Evolutionary conservation across 345 rosid species (phyloP), one percentile per base, ranked within the genome.

Genomic region (Eutrema heterophyllum): DNA sequence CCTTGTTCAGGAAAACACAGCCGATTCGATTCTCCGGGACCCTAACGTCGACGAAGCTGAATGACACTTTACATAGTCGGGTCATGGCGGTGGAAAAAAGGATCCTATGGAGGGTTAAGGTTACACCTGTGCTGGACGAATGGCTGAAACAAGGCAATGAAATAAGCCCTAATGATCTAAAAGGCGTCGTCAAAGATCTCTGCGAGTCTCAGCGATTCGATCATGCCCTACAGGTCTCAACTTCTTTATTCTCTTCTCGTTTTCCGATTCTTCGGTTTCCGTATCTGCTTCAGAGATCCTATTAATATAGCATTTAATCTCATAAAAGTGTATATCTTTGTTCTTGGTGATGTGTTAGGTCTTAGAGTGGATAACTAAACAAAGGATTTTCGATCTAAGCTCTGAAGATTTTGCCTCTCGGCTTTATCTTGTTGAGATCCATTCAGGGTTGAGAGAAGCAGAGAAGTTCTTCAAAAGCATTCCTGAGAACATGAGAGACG

Each of bases 381-480:
- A 38, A 66, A 26, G 24, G 21, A 15, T 9, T 5, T 51, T 38
- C 9, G 24, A 50, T 29, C 49, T 39, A 51, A 67, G 38, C 71
- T 4, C 61, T 38, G 49, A 67, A 67, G 46, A 66, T 66, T 36
- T 52, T 52, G 60, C 71, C n/a, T 9, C 29, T 27, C 50, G 50
- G 61, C 60, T 67, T 38, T 67, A 52, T 52, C 71, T 52, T n/a
- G 58, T 67, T 52, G 71, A 67, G 39, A 39, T 67, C 26, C 10
- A 29, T 50, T 50, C 70, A 49, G 70, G 50, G 39, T 67, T 67
- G 72, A 15, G 6, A 11, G 61, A 67, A 27, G 71, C 61, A 67
- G 71, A 67, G 11, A 67, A 53, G 6, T 67, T 67, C 15, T 67
- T 67, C 71, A 29, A 40, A n/a, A 52, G 5, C 51, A 38, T 67